Evolutionary conservation across 495 filamentous ascomycete genomes (phyloP).

Genomic region (Xylaria cubensis): DNA sequence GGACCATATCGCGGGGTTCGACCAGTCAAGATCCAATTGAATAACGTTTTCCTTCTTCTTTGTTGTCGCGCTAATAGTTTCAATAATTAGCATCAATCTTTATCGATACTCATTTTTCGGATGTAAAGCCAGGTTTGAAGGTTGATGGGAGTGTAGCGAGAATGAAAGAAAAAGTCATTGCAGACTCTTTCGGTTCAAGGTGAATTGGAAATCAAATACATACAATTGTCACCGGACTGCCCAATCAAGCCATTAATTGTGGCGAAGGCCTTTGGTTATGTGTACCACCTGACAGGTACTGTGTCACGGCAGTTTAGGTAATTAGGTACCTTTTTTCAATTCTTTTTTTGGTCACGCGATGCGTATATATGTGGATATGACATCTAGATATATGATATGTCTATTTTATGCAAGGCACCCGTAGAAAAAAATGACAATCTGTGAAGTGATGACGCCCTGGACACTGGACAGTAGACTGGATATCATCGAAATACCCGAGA

Average conservation of each 20-base stretch:
- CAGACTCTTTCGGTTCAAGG: not conserved
- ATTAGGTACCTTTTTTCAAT: not conserved
- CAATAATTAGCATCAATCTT: not conserved
- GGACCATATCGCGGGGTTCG: not conserved
- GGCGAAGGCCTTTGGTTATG: not conserved
- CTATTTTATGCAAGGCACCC: not conserved
- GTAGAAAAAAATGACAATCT: not conserved
- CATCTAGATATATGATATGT: not conserved
- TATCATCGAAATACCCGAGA: not conserved
- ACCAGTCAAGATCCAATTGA: not conserved
- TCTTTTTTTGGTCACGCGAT: constrained; percentile 18
- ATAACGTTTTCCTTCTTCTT: not conserved
- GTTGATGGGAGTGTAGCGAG: not conserved
- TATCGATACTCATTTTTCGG: not conserved
- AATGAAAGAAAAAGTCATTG: not conserved
- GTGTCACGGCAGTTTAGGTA: constrained; percentile 5
- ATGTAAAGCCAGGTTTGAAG: not conserved
- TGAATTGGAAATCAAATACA: not conserved
- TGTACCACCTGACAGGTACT: constrained; percentile 16
- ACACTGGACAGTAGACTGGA: not conserved
- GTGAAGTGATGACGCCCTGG: not conserved
- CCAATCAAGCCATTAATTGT: not conserved
- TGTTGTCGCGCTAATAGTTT: not conserved
- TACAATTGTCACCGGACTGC: not conserved
- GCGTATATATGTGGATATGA: constrained; percentile 1